Evolutionary conservation across 2,329 filamentous ascomycete genomes (phyloP), one percentile per base, ranked within the genome.

Genomic region (Alternaria sp.): DNA sequence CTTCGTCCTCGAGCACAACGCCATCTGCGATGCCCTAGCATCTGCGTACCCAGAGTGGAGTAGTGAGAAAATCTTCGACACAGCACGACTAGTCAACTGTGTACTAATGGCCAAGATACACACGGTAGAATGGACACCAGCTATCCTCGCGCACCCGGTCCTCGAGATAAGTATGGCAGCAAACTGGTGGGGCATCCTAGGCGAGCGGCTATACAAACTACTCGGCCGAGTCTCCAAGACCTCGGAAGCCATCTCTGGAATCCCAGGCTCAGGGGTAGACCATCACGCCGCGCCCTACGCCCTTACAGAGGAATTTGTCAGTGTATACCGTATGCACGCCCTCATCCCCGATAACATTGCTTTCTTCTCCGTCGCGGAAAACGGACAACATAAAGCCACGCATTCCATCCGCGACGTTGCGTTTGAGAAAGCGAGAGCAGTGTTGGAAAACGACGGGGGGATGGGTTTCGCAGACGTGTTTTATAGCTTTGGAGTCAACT

Each of bases 51-150:
- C 80, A 1, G 63, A 69, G 26, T 80, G 76, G 78, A 74, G 67
- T 1, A 68, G 65, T 3, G 80, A 81, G 44, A 70, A 79, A 55
- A 71, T 81, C 28, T 82, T 82, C 51, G 79, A 82, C 64, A 81
- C 76, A 26, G 80, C 79, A 2, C 69, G 80, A 1, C 72, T 82
- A 1, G 72, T 82, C 23, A 82, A 81, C 60, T 80, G 76, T 46
- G 80, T 80, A 0, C 68, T 83, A 8, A 82, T 82, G 80, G 80
- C 81, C 5, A 83, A 83, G 67, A 82, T 83, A 40, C 80, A 83
- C 60, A 82, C 81, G 0, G 75, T 82, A 3, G 80, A 83, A 66
- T 83, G 81, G 81, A 82, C 81, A 4, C 80, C 80, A 2, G 81
- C 80, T 3, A 81, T 83, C 31, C 73, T 82, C 2, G 74, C 76